phyloP scores from a whole-genome alignment of 2,329 filamentous ascomycete genomes.

The Paecilomyces variotii region DNA sequence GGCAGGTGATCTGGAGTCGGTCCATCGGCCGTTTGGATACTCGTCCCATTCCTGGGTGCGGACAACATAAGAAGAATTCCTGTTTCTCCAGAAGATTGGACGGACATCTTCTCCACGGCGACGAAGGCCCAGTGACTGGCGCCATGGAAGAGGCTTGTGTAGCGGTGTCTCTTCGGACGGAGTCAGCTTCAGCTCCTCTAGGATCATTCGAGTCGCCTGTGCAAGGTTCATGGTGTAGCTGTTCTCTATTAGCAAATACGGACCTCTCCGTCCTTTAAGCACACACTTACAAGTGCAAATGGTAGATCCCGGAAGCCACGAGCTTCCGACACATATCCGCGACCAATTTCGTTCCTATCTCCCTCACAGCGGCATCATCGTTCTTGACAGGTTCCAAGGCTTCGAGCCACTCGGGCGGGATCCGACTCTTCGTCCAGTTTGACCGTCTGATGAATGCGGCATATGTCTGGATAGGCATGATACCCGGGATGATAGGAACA shows the following conservation, averaged over 20 bases:
- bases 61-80: conserved; percentile 89
- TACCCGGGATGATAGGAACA: conserved; percentile 75
- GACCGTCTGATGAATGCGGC: conserved; percentile 84
- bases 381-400: conserved; percentile 90
- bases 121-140: conserved; percentile 83
- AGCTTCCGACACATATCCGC: conserved; percentile 85
- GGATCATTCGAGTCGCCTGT: conserved; percentile 84
- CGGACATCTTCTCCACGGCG: conserved; percentile 90
- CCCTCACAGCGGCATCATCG: conserved; percentile 84
- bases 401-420: conserved; percentile 74
- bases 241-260: background rate
- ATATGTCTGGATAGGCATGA: conserved; percentile 93
- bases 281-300: conserved; percentile 69
- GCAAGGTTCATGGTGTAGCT: conserved; percentile 98
- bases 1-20: conserved; percentile 89
- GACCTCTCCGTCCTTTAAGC: background rate
- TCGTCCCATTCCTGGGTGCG: conserved; percentile 99
- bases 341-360: conserved; percentile 79
- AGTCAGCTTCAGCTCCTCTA: conserved; percentile 79
- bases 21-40: conserved; percentile 97
- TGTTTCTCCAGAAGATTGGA: conserved; percentile 97
- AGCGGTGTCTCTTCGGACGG: conserved; percentile 70
- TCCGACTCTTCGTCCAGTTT: conserved; percentile 79
- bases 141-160: conserved; percentile 90
- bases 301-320: conserved; percentile 70